Evolutionary conservation across 106 monocot species (phyloP), one percentile per base, ranked within the genome.

Genomic region (Apostasia ramifera): DNA sequence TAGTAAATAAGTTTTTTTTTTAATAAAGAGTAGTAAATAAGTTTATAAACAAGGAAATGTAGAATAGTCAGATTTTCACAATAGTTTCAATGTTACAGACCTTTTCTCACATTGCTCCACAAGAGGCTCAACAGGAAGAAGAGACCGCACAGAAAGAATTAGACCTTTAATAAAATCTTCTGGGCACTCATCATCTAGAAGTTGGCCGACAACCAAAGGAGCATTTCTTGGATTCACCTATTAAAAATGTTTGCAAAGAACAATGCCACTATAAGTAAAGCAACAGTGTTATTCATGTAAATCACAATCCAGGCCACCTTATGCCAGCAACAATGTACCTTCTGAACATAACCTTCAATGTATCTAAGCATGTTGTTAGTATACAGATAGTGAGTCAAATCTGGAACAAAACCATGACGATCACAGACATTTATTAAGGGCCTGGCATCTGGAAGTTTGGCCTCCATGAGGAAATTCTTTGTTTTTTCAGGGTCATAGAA

Each of bases 271-370:
- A 53, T 45, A 44, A 8, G 2, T 64, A 57, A 6, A 0, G 4
- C 13, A 47, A 26, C 38, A 39, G 39, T 44, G 46, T 45, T 8
- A 44, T 57, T 40, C 8, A 11, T 46, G 42, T 57, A 53, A 57
- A 49, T 56, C 26, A 1, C 13, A 8, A 15, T 13, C 14, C 10
- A 5, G 4, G 15, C 40, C 51, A 37, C 57, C 41, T n/a, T 57
- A 10, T 40, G 3, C 12, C 2, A 40, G 40, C 2, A 55, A 40
- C 3, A 49, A n/a, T 11, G 59, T 87, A 92, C 97, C 74, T 97
- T 97, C 73, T 97, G 97, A 71, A 97, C 97, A 78, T 97, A 97
- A 40, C 97, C 97, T 82, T 97, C 97, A 70, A 97, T 97, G 75
- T 97, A 97, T 5, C 97, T 86, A 73, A 97, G 97, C 97, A 97